Evolutionary conservation across 2,329 filamentous ascomycete species (phyloP).

Genomic region (Claviceps monticola): DNA sequence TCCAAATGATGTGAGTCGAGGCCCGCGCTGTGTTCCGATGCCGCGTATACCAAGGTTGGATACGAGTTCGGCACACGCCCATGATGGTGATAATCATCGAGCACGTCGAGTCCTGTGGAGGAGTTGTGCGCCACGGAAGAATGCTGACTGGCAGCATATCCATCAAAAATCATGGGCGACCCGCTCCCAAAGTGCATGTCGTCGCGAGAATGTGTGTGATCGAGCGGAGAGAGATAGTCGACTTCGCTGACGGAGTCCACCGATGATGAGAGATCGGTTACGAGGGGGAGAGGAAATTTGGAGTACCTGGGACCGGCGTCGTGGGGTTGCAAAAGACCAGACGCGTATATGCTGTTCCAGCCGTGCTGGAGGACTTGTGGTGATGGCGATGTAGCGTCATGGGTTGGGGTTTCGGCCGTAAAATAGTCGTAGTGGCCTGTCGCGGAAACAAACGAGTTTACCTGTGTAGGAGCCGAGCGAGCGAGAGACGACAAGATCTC

Average conservation of each 20-base stretch:
- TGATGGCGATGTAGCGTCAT: constrained; percentile 27
- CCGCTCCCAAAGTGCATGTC: constrained; percentile 43
- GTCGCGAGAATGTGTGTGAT: constrained; percentile 42
- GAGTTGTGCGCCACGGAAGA: constrained; percentile 44
- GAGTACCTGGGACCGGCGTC: constrained; percentile 26
- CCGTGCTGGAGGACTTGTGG: constrained; percentile 25
- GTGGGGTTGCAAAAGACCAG: constrained; percentile 21
- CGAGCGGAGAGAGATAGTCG: constrained; percentile 48
- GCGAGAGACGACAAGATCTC: constrained; percentile 20
- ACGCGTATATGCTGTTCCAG: constrained; percentile 36
- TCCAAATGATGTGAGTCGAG: constrained; percentile 46
- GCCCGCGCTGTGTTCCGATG: constrained; percentile 46
- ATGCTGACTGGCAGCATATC: constrained; percentile 33
- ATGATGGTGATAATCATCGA: constrained; percentile 32
- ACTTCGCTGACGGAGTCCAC: constrained; percentile 48
- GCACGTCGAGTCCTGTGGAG: constrained; percentile 29
- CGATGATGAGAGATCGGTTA: constrained; percentile 38
- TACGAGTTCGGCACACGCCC: constrained; percentile 43
- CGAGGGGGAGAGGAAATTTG: constrained; percentile 31
- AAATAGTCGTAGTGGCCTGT: constrained; percentile 32
- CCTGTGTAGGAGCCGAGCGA: constrained; percentile 28
- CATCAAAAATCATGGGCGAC: constrained; percentile 43
- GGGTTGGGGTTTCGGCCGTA: constrained; percentile 34
- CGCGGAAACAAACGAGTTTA: constrained; percentile 21
- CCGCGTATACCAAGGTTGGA: constrained; percentile 46